These are phyloP conservation scores for Wickerhamiella dianesei DNA, from an alignment of 805 yeast genomes.

Conservation along the genomic window DNA sequence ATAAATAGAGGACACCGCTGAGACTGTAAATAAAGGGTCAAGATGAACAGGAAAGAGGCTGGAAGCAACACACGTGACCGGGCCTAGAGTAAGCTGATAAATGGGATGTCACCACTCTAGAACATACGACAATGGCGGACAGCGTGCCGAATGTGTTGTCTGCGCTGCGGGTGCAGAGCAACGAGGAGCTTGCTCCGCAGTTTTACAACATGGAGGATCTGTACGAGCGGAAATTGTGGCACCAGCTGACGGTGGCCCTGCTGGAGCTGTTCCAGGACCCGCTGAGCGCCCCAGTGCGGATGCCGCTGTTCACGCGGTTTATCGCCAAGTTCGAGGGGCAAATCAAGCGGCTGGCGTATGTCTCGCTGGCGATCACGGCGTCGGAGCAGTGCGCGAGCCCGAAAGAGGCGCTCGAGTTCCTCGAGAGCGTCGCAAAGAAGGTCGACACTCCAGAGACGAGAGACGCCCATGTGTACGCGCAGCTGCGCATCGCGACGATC, in stretches of 20 bases:
- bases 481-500: slow-evolving; percentile 63
- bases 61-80: too few species aligned
- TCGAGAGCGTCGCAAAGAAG: slow-evolving; percentile 33
- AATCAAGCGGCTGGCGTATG: slow-evolving; percentile 66
- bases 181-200: slow-evolving; percentile 45
- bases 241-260: slow-evolving; percentile 67
- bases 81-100: background rate
- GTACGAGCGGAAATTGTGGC: slow-evolving; percentile 88
- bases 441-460: slow-evolving; percentile 30
- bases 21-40: too few species aligned
- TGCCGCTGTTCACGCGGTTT: slow-evolving; percentile 58
- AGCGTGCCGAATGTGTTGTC: slow-evolving; percentile 40
- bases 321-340: slow-evolving; percentile 52
- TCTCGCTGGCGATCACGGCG: slow-evolving; percentile 54
- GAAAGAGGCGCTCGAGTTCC: slow-evolving; percentile 39
- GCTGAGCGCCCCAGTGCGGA: slow-evolving; percentile 40
- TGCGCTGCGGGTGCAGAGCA: slow-evolving; percentile 52
- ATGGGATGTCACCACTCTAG: background rate
- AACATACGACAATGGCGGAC: background rate
- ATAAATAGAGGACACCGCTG: too few species aligned
- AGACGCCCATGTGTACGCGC: slow-evolving; percentile 37
- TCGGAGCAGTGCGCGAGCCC: slow-evolving; percentile 31
- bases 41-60: too few species aligned
- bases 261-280: slow-evolving; percentile 45
- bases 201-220: slow-evolving; percentile 66